Evolutionary conservation across 179 eudicot genomes (phyloP).

Genomic region (Silene vulgaris): DNA sequence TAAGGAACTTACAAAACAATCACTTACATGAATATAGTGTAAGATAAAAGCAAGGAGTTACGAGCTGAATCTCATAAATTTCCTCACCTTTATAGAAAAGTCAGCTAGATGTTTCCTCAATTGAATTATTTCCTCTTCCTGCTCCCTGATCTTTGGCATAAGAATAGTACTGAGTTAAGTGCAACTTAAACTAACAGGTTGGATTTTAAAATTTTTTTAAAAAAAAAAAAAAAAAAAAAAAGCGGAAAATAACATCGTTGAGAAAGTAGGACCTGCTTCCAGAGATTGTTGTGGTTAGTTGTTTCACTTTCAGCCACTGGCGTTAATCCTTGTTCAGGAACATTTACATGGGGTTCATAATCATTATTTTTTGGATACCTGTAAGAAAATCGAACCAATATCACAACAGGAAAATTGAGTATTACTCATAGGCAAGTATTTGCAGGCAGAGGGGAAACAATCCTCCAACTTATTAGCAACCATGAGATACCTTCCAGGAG

Average conservation of each 20-base stretch:
- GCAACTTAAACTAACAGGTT: slow-evolving; percentile 16
- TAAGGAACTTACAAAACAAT: slow-evolving; percentile 1
- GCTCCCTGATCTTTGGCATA: slow-evolving; percentile 56
- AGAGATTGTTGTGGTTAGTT: slow-evolving; percentile 41
- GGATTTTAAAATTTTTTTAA: neutral
- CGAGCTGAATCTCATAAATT: neutral
- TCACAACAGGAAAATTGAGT: neutral
- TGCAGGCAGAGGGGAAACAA: slow-evolving; percentile 13
- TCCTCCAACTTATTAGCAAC: slow-evolving; percentile 20
- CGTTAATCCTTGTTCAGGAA: slow-evolving; percentile 46
- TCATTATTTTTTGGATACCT: slow-evolving; percentile 57
- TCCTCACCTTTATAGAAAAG: slow-evolving; percentile 65
- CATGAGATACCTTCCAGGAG: slow-evolving; percentile 64
- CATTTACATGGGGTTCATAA: slow-evolving; percentile 38
- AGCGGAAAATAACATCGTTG: no score
- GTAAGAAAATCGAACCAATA: neutral
- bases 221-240: neutral
- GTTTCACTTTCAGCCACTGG: slow-evolving; percentile 62
- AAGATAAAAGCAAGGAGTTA: neutral
- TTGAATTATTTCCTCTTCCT: slow-evolving; percentile 67
- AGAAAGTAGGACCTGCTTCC: slow-evolving; percentile 60
- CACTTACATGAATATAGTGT: neutral
- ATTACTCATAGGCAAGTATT: neutral
- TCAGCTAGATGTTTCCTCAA: slow-evolving; percentile 70
- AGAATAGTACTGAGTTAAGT: slow-evolving; percentile 25